Evolutionary conservation across 768 basidiomycete species (phyloP).

Genomic region (Tephrocybe sp.): DNA sequence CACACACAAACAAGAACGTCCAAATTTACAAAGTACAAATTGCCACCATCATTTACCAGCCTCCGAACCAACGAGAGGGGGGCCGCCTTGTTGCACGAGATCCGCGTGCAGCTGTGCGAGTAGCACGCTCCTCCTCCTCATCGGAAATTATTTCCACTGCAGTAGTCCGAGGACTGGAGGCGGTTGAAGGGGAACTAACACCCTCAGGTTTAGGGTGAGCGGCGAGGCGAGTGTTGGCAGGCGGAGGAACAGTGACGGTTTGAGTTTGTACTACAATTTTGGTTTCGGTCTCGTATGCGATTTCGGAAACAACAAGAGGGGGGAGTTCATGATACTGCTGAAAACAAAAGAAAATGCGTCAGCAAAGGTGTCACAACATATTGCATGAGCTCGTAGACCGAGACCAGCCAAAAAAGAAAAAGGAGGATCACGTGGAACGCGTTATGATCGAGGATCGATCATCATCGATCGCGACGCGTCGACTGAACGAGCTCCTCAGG

Average conservation of each 20-base stretch:
- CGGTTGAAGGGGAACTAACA: constrained; percentile 50
- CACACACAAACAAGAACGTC: constrained; percentile 12
- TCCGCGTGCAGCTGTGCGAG: constrained; percentile 40
- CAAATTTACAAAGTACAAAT: constrained; percentile 32
- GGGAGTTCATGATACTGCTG: constrained; percentile 44
- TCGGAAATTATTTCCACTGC: constrained; percentile 68
- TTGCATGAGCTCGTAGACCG: constrained; percentile 25
- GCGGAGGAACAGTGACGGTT: constrained; percentile 69
- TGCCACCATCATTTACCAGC: constrained; percentile 42
- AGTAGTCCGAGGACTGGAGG: constrained; percentile 72
- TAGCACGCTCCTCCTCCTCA: constrained; percentile 41
- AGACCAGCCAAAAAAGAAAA: constrained; percentile 32
- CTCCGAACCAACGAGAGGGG: constrained; percentile 58
- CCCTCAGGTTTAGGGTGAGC: constrained; percentile 70
- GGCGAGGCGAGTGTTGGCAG: constrained; percentile 75
- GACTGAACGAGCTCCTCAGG: constrained; percentile 28
- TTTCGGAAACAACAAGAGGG: constrained; percentile 42
- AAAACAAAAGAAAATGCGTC: constrained; percentile 26
- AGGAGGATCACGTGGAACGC: constrained; percentile 38
- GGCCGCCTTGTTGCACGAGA: constrained; percentile 45
- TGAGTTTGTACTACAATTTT: constrained; percentile 65
- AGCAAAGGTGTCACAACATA: constrained; percentile 17
- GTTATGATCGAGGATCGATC: constrained; percentile 28
- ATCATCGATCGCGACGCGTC: constrained; percentile 24
- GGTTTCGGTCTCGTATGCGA: constrained; percentile 55